A percentile compares a stretch with the other conserved stretches of the same genome.
phyloP scores from a whole-genome alignment of 1,284 basidiomycete genomes.

The Moesziomyces sp. region DNA sequence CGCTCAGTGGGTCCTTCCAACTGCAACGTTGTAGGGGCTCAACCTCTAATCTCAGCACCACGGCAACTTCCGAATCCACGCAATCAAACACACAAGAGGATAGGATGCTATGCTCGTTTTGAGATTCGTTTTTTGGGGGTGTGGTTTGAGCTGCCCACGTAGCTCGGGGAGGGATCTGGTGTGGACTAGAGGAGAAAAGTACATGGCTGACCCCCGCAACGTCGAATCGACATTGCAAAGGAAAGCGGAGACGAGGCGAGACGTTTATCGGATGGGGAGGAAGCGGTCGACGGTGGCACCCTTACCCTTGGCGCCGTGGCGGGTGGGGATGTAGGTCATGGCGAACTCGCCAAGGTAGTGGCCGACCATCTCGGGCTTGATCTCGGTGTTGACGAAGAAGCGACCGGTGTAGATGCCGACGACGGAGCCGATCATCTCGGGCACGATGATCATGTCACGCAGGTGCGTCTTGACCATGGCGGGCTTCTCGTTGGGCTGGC shows the following conservation, averaged over 20 bases:
- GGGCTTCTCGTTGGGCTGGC: slow-evolving; percentile 97
- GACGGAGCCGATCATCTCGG: slow-evolving; percentile 86
- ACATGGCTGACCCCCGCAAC: slow-evolving; percentile 6
- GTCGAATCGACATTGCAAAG: too few species aligned
- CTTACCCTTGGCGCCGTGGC: slow-evolving; percentile 98
- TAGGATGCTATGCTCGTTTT: slow-evolving; percentile 39
- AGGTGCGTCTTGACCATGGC: slow-evolving; percentile 98
- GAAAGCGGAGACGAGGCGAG: background rate
- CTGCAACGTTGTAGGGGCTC: too few species aligned
- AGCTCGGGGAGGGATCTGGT: slow-evolving; percentile 8
- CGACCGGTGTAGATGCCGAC: slow-evolving; percentile 84
- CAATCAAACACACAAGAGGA: background rate
- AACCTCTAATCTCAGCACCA: background rate
- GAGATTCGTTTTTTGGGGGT: slow-evolving; percentile 33
- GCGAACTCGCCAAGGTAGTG: slow-evolving; percentile 92
- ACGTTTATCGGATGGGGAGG: slow-evolving; percentile 74
- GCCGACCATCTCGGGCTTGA: slow-evolving; percentile 99
- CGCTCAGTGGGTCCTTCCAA: too few species aligned
- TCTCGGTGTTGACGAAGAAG: slow-evolving; percentile 72
- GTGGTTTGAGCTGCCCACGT: slow-evolving; percentile 23
- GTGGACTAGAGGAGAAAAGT: slow-evolving; percentile 17
- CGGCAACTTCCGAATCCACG: too few species aligned
- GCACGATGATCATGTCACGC: slow-evolving; percentile 99
- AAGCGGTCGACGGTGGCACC: slow-evolving; percentile 81
- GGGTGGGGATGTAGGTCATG: slow-evolving; percentile 93